Percentiles rank a stretch among this genome's conserved stretches.
Conservation (phyloP, 768 basidiomycete genomes). For the Tubosaeta brunneosetosa region DNA sequence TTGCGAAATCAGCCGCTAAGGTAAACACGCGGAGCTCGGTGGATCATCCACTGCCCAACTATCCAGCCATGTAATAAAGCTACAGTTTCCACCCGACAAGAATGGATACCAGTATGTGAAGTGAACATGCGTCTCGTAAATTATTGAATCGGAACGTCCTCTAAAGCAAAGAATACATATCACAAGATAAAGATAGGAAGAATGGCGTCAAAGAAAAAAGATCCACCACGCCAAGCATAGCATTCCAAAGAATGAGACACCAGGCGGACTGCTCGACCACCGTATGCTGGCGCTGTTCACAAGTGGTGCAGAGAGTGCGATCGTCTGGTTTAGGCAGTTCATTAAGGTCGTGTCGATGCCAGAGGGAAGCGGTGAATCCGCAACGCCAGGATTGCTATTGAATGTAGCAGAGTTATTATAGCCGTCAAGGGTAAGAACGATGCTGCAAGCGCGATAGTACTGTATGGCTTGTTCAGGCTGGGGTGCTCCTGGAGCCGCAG, state of each 20-base stretch:
- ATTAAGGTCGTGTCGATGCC: conserved; percentile 48
- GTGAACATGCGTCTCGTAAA: too few relatives aligned
- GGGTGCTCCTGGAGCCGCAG: conserved; percentile 23
- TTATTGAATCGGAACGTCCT: not conserved
- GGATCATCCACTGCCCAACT: too few relatives aligned
- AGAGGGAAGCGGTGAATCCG: conserved; percentile 48
- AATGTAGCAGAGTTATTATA: conserved; percentile 61
- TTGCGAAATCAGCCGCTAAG: too few relatives aligned
- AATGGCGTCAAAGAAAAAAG: not conserved
- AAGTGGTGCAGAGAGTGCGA: conserved; percentile 54
- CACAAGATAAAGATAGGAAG: not conserved
- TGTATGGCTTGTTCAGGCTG: conserved; percentile 55
- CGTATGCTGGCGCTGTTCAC: conserved; percentile 35
- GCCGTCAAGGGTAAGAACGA: conserved; percentile 57
- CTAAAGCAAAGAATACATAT: not conserved
- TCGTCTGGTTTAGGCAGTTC: conserved; percentile 58
- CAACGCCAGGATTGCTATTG: conserved; percentile 33
- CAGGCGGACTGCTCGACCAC: conserved; percentile 3
- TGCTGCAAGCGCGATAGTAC: conserved; percentile 65
- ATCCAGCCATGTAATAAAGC: too few relatives aligned
- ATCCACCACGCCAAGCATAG: conserved; percentile 18
- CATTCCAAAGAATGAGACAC: conserved; percentile 9
- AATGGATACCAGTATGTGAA: too few relatives aligned
- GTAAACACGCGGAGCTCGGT: too few relatives aligned
- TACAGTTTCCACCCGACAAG: too few relatives aligned